Percentiles rank a stretch among this genome's conserved stretches.
These are phyloP conservation scores for Trichoderma oligosporum DNA, from an alignment of 2,329 filamentous ascomycete species.

Conservation along the genomic window DNA sequence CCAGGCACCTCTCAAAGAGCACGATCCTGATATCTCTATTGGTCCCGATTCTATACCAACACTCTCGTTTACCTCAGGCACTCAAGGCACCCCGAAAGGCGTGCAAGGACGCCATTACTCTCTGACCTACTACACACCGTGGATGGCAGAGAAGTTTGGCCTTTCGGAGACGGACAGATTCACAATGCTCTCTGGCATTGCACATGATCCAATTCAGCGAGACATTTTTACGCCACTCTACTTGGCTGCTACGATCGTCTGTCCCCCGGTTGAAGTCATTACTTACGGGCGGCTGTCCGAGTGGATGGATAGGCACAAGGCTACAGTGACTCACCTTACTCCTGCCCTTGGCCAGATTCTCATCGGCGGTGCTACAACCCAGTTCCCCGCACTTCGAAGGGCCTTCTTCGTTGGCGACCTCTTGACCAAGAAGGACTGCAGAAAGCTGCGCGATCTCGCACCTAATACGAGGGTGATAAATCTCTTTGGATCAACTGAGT, in stretches of 20 bases:
- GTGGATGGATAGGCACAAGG: slow-evolving; percentile 74
- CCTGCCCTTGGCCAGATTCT: slow-evolving; percentile 96
- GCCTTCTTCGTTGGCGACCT: slow-evolving; percentile 93
- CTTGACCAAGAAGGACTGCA: slow-evolving; percentile 78
- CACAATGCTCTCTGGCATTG: slow-evolving; percentile 41
- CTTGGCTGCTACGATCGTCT: slow-evolving; percentile 72
- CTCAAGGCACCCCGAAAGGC: slow-evolving; percentile 78
- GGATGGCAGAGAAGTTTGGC: slow-evolving; percentile 84
- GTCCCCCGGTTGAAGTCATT: slow-evolving; percentile 80
- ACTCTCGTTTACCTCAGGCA: slow-evolving; percentile 69
- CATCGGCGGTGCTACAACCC: slow-evolving; percentile 73
- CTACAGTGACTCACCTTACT: slow-evolving; percentile 83
- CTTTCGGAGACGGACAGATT: slow-evolving; percentile 45
- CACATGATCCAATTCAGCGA: slow-evolving; percentile 63
- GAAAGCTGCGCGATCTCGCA: slow-evolving; percentile 69
- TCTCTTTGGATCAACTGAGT: too few species aligned
- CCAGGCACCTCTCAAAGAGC: too few species aligned
- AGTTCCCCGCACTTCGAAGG: slow-evolving; percentile 71
- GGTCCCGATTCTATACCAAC: slow-evolving; percentile 75
- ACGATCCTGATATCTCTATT: too few species aligned
- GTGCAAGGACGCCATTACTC: slow-evolving; percentile 85
- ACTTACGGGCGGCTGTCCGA: slow-evolving; percentile 78
- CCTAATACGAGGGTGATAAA: too few species aligned
- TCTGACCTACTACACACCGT: slow-evolving; percentile 81
- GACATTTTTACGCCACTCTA: slow-evolving; percentile 90